Percentiles rank a stretch among this genome's conserved stretches.
Conservation (phyloP, 2,329 filamentous ascomycete genomes). For the Trichophyton equinum region DNA sequence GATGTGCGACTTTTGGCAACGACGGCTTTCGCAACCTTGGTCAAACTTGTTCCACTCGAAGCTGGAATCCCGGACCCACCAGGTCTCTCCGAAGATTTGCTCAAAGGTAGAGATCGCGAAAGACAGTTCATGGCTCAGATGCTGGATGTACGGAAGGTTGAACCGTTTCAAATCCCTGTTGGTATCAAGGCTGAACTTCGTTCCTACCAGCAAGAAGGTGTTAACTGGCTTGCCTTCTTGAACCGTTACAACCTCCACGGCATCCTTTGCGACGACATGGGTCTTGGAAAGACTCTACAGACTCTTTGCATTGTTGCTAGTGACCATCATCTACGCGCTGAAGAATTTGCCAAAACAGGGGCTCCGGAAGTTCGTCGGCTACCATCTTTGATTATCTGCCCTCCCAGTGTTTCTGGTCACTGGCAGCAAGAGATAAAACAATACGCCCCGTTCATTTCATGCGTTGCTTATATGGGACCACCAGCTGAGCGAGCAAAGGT, state of each 20-base stretch:
- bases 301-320: constrained; percentile 96
- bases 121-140: constrained; percentile 95
- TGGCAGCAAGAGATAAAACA: constrained; percentile 97
- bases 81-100: constrained; percentile 73
- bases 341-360: constrained; percentile 75
- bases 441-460: constrained; percentile 86
- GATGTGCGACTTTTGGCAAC: constrained; percentile 90
- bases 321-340: constrained; percentile 84
- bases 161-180: constrained; percentile 84
- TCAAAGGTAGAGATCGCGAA: constrained; percentile 84
- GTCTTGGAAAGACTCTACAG: constrained; percentile 91
- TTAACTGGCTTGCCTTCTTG: constrained; percentile 96
- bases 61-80: constrained; percentile 95
- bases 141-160: constrained; percentile 91
- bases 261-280: constrained; percentile 98
- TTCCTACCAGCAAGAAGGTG: constrained; percentile 95
- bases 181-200: constrained; percentile 93
- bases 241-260: constrained; percentile 97
- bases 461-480: constrained; percentile 81
- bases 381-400: constrained; percentile 89
- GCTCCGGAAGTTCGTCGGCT: constrained; percentile 65
- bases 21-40: constrained; percentile 89
- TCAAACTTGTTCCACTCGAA: constrained; percentile 92
- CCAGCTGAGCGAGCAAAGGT: constrained; percentile 66
- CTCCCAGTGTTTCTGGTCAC: constrained; percentile 88